Conservation (phyloP, 176 grass and related monocot genomes). For the Secale cereale region DNA sequence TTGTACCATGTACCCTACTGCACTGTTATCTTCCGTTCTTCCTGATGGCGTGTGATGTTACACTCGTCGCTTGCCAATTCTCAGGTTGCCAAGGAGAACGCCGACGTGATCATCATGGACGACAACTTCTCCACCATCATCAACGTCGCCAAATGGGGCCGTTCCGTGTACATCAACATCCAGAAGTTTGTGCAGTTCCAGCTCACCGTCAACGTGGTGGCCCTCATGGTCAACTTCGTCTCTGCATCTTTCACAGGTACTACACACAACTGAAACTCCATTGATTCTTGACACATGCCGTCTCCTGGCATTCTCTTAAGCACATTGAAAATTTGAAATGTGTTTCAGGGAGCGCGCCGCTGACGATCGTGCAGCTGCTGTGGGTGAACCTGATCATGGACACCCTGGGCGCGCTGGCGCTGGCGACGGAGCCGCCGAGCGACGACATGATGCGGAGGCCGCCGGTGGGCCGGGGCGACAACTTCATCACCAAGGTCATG, state of each 20-base stretch:
- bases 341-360: slow-evolving; percentile 65
- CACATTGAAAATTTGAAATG: background rate
- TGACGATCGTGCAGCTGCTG: slow-evolving; percentile 84
- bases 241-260: slow-evolving; percentile 85
- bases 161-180: slow-evolving; percentile 93
- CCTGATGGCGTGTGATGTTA: background rate
- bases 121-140: slow-evolving; percentile 93
- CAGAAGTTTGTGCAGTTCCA: slow-evolving; percentile 99
- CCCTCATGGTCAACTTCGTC: slow-evolving; percentile 84
- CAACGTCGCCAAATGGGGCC: slow-evolving; percentile 92
- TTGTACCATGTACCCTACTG: background rate
- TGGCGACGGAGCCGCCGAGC: slow-evolving; percentile 83
- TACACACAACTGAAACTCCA: background rate
- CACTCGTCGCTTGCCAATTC: background rate
- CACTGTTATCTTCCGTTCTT: background rate
- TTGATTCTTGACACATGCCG: background rate
- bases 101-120: slow-evolving; percentile 91
- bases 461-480: slow-evolving; percentile 56
- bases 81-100: slow-evolving; percentile 99
- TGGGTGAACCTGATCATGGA: slow-evolving; percentile 99
- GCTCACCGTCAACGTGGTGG: slow-evolving; percentile 87
- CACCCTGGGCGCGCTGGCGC: slow-evolving; percentile 80
- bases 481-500: slow-evolving; percentile 90
- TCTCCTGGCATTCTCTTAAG: background rate
- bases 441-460: slow-evolving; percentile 65